Percentiles rank a stretch among this genome's conserved stretches.
Conservation (phyloP, 192 early-diverging fungal species). For the Entophlyctis helioformis region DNA sequence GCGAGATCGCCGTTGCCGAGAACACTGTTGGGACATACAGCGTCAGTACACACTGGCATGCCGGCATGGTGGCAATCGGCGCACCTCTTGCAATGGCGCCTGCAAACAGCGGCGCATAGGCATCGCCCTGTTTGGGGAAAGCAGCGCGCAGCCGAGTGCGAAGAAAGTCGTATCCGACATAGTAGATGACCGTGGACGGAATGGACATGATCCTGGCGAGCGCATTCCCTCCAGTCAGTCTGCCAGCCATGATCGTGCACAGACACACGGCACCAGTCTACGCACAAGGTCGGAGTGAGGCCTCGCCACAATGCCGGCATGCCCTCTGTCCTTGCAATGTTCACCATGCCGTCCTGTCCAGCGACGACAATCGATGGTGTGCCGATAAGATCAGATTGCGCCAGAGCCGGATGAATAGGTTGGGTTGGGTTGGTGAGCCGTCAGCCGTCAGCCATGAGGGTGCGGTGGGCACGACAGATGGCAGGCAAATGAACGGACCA, state of each 20-base stretch:
- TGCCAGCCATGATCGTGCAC: neutral
- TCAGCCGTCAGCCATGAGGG: too few relatives aligned
- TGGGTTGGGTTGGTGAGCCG: too few relatives aligned
- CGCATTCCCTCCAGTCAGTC: neutral
- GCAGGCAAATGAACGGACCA: too few relatives aligned
- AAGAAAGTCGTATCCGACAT: constrained; percentile 85
- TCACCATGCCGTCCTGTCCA: constrained; percentile 35
- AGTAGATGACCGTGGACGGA: constrained; percentile 87
- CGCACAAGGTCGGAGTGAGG: constrained; percentile 64
- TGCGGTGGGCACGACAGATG: too few relatives aligned
- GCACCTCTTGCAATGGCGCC: constrained; percentile 69
- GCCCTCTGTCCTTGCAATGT: constrained; percentile 75
- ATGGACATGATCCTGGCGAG: constrained; percentile 55
- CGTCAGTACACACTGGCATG: neutral
- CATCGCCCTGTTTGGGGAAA: constrained; percentile 17
- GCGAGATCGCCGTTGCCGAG: constrained; percentile 71
- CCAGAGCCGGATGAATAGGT: too few relatives aligned
- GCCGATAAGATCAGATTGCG: too few relatives aligned
- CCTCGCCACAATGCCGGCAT: constrained; percentile 74
- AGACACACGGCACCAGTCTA: neutral
- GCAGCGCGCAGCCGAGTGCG: constrained; percentile 33
- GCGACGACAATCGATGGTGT: too few relatives aligned
- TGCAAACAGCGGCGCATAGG: constrained; percentile 58
- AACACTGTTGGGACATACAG: constrained; percentile 27
- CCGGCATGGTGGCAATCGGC: neutral